Conservation (phyloP, 345 rosid species). For the Balakata baccata region DNA sequence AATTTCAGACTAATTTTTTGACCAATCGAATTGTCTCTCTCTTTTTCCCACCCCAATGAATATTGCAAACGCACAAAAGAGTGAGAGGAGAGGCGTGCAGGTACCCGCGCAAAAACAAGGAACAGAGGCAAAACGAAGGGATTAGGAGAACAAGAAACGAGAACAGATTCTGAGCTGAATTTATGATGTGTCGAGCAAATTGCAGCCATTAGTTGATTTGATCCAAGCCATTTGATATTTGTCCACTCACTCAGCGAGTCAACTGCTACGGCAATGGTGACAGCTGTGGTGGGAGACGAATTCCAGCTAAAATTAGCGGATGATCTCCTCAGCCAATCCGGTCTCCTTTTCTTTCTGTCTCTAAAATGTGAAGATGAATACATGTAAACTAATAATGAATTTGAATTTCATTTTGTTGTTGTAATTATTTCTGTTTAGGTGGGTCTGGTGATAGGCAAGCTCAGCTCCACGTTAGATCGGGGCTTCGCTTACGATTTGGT, state of each 20-base stretch:
- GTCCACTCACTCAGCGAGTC: background rate
- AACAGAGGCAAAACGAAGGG: constrained; percentile 1
- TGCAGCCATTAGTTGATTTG: background rate
- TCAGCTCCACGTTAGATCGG: constrained; percentile 68
- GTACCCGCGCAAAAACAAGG: background rate
- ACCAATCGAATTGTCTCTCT: too few species aligned
- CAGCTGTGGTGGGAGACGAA: constrained; percentile 81
- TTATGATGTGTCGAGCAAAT: background rate
- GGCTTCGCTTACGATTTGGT: constrained; percentile 81
- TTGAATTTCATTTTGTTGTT: background rate
- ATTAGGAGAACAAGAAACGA: background rate
- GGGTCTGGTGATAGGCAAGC: constrained; percentile 84
- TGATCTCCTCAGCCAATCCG: constrained; percentile 69
- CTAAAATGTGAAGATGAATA: background rate
- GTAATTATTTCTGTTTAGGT: constrained; percentile 40
- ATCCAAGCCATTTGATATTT: too few species aligned
- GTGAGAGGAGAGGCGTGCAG: background rate
- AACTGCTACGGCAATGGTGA: constrained; percentile 52
- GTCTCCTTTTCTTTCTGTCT: constrained; percentile 25
- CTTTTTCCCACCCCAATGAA: too few species aligned
- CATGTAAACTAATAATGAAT: too few species aligned
- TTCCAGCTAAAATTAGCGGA: constrained; percentile 57
- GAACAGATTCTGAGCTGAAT: background rate
- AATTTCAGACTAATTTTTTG: too few species aligned
- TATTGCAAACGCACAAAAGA: too few species aligned